A percentile compares a stretch with the other conserved stretches of the same genome.
phyloP scores from a whole-genome alignment of 2,329 filamentous ascomycete genomes.

The Colletotrichum abscissum region DNA sequence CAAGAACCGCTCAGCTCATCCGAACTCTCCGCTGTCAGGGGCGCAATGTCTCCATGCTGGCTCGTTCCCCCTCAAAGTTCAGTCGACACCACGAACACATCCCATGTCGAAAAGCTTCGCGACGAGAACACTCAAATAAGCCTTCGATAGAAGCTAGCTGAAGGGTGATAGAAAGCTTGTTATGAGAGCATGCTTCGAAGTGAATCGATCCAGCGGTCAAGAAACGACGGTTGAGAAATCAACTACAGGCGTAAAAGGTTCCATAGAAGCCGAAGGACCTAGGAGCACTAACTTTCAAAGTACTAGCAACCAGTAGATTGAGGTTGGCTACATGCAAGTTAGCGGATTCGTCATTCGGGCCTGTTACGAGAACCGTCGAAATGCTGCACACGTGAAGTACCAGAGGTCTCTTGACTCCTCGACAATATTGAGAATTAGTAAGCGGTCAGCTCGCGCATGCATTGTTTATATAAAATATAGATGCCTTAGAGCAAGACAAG shows the following conservation, averaged over 20 bases:
- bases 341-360: too few relatives aligned
- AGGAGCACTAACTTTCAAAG: too few relatives aligned
- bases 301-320: too few relatives aligned
- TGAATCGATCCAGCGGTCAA: not conserved
- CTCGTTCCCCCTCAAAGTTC: not conserved
- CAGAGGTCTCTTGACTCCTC: too few relatives aligned
- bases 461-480: too few relatives aligned
- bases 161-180: not conserved
- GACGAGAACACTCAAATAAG: not conserved
- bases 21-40: not conserved
- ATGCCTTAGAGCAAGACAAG: too few relatives aligned
- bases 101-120: not conserved
- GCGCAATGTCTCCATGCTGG: not conserved
- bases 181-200: not conserved
- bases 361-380: too few relatives aligned
- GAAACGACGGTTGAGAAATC: not conserved
- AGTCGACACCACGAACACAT: not conserved
- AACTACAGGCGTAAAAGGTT: not conserved
- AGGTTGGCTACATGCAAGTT: too few relatives aligned
- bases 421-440: too few relatives aligned
- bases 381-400: too few relatives aligned
- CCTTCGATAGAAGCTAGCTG: not conserved
- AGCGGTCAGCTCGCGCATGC: too few relatives aligned
- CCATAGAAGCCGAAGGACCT: not conserved
- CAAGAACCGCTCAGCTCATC: not conserved